phyloP scores from a whole-genome alignment of 164 flowering plant species.

The Vitis vinifera region ASM3070453v1 NC_081818.1:24989501-24990000 shows the following conservation, averaged over 20 bases:
- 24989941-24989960: no score
- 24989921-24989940: no score
- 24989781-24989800: slow-evolving; percentile 44
- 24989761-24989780: slow-evolving; percentile 76
- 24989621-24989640: slow-evolving; percentile 31
- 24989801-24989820: slow-evolving; percentile 51
- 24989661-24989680: slow-evolving; percentile 47
- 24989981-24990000: neutral
- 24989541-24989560: slow-evolving; percentile 21
- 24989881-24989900: slow-evolving; percentile 7
- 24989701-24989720: neutral
- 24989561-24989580: slow-evolving; percentile 4
- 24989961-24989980: neutral
- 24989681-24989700: neutral
- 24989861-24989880: slow-evolving; percentile 17
- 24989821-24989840: neutral
- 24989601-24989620: slow-evolving; percentile 8
- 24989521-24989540: slow-evolving; percentile 21
- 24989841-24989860: neutral
- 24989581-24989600: neutral
- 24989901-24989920: neutral
- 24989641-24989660: slow-evolving; percentile 47
- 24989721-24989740: no score
- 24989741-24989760: neutral
- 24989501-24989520: slow-evolving; percentile 22